These are phyloP conservation scores for Schizopora paradoxa DNA, from an alignment of 1,284 basidiomycete species.

Conservation along the genomic window DNA sequence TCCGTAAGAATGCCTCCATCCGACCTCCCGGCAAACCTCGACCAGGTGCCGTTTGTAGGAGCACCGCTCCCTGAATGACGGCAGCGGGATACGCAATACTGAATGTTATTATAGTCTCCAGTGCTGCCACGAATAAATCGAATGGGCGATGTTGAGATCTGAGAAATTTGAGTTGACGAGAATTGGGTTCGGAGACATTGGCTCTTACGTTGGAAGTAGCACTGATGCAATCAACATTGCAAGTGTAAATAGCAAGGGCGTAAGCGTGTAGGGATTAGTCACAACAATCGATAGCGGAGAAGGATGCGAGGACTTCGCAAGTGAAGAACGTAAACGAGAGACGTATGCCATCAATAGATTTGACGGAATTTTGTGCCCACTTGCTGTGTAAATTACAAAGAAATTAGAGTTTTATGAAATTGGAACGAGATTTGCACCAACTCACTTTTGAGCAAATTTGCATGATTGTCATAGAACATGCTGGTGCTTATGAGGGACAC, in stretches of 20 bases:
- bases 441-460: slow-evolving; percentile 63
- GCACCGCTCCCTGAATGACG: slow-evolving; percentile 71
- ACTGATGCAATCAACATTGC: slow-evolving; percentile 5
- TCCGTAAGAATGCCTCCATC: slow-evolving; percentile 74
- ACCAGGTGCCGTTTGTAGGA: slow-evolving; percentile 82
- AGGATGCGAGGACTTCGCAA: slow-evolving; percentile 3
- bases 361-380: slow-evolving; percentile 15
- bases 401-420: slow-evolving; percentile 33
- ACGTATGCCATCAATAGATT: no score
- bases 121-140: slow-evolving; percentile 71
- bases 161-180: slow-evolving; percentile 16
- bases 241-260: slow-evolving; percentile 24
- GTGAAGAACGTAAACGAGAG: slow-evolving; percentile 5
- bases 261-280: slow-evolving; percentile 39
- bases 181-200: slow-evolving; percentile 25
- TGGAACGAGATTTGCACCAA: slow-evolving; percentile 16
- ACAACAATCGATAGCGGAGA: slow-evolving; percentile 8
- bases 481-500: slow-evolving; percentile 49
- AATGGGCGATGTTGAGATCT: slow-evolving; percentile 58
- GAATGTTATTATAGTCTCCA: slow-evolving; percentile 73
- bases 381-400: slow-evolving; percentile 4
- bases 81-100: slow-evolving; percentile 78
- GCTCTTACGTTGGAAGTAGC: slow-evolving; percentile 14
- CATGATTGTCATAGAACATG: slow-evolving; percentile 58
- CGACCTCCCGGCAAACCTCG: slow-evolving; percentile 52